phyloP scores from a whole-genome alignment of 208 protist species.

The Acanthamoeba triangularis region DNA sequence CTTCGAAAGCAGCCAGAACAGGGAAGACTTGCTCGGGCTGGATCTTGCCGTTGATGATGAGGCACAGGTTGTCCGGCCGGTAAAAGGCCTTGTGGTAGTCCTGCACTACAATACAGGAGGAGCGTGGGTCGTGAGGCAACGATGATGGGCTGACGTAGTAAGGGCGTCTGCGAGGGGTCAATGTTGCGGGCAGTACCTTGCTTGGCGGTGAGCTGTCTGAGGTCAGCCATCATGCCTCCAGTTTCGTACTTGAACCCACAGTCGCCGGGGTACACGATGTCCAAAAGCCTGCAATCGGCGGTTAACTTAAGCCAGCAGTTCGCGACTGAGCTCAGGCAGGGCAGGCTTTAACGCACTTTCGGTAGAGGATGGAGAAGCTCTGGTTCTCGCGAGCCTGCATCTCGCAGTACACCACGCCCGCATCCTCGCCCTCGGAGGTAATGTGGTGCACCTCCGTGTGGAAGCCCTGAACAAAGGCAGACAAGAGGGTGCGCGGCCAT shows the following conservation, averaged over 20 bases:
- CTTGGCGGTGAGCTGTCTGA: constrained; percentile 80
- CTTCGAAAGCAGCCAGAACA: constrained; percentile 80
- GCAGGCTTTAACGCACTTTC: constrained; percentile 19
- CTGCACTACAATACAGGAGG: constrained; percentile 29
- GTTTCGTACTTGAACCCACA: constrained; percentile 87
- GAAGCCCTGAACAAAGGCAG: constrained; percentile 79
- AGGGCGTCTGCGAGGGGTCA: too few relatives aligned
- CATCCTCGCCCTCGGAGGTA: constrained; percentile 85
- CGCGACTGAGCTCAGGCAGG: background rate
- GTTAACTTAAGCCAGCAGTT: background rate
- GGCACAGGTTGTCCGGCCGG: constrained; percentile 86
- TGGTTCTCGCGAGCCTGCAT: constrained; percentile 91
- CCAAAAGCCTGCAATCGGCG: background rate
- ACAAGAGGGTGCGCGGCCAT: too few relatives aligned
- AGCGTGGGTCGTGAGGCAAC: background rate
- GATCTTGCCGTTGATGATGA: constrained; percentile 86
- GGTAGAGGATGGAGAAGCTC: background rate
- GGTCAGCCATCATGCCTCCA: constrained; percentile 85
- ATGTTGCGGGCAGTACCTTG: constrained; percentile 22
- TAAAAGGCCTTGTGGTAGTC: constrained; percentile 88
- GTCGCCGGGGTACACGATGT: constrained; percentile 69
- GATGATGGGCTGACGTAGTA: too few relatives aligned
- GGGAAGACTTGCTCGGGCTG: constrained; percentile 74
- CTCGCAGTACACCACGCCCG: constrained; percentile 92
- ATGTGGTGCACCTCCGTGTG: constrained; percentile 93